Base-by-base conservation (phyloP, 2,329 filamentous ascomycete species). In the Nothopassalora personata region DNA sequence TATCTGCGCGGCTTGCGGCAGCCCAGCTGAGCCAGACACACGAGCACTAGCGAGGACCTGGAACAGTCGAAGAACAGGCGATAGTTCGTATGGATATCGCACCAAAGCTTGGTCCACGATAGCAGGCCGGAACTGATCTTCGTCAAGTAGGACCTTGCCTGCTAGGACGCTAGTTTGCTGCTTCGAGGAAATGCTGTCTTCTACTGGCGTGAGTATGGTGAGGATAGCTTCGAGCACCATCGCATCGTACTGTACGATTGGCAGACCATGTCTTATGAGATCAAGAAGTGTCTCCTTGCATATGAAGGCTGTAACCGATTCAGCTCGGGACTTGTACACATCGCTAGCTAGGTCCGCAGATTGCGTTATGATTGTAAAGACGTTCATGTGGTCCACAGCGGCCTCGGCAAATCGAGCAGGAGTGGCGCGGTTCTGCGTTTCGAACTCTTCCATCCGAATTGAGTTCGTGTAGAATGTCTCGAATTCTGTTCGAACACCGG, bases 11-110 rank as follows among this genome's bases (percentile, higher is more conserved):
- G 91, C 57, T 19, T 62, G 51, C 4, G 62, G 51, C 13, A 59
- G 45, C 3, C 60, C 65, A 9, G 27, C 34, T 31, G 53, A 18
- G 18, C 36, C 53, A 18, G 45, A 23, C n/a, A 39, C 45, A 28
- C 59, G 57, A 7, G 59, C 60, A 13, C 48, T 53, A 2, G 67
- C 64, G 9, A 71, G 58, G 9, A 60, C 62, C 10, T 66, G 67
- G 57, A 67, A 64, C 2, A 72, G 54, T 18, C 64, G 65, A 60
- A 95, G 75, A 67, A 96, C 90, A 0, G 92, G 91, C 2, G 86
- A 74, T 50, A 90, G 86, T 74, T 97, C 93, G 72, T 90, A 93
- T 0, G 93, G 93, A 70, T 91, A 97, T 57, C 93, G 86, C 60
- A 84, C 82, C 47, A 87, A 81, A 6, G 92, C 86, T 70, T 89